Conservation (phyloP, 257 asterid species). For the Scutellaria barbata region DNA sequence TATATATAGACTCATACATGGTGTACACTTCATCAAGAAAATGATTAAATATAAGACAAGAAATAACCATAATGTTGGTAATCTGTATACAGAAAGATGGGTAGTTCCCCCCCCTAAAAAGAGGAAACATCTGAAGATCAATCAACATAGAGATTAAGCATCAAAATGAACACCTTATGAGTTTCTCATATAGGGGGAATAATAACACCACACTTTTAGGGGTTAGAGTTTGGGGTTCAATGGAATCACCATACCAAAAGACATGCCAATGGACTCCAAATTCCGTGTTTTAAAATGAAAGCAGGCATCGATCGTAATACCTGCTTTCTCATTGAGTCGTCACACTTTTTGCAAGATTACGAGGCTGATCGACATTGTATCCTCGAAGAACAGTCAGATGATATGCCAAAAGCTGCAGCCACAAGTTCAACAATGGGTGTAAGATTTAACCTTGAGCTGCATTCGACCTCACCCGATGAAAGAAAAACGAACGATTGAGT, state of each 20-base stretch:
- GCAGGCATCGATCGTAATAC: not conserved
- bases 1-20: too few species aligned
- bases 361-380: conserved; percentile 94
- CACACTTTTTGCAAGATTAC: conserved; percentile 98
- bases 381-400: conserved; percentile 95
- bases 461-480: not conserved
- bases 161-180: too few species aligned
- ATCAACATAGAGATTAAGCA: too few species aligned
- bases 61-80: too few species aligned
- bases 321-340: conserved; percentile 69
- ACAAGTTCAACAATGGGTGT: conserved; percentile 1
- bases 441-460: not conserved
- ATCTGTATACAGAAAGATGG: too few species aligned
- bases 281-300: conserved; percentile 9
- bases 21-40: too few species aligned
- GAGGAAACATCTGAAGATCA: too few species aligned
- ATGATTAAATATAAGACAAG: too few species aligned
- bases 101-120: too few species aligned
- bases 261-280: conserved; percentile 8
- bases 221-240: not conserved
- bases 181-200: too few species aligned
- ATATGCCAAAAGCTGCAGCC: conserved; percentile 85
- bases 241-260: conserved; percentile 19
- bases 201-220: too few species aligned
- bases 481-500: not conserved